Evolutionary conservation across 768 basidiomycete genomes (phyloP), one percentile per base, ranked within the genome.

Genomic region (Cyclocybe aegerita): DNA sequence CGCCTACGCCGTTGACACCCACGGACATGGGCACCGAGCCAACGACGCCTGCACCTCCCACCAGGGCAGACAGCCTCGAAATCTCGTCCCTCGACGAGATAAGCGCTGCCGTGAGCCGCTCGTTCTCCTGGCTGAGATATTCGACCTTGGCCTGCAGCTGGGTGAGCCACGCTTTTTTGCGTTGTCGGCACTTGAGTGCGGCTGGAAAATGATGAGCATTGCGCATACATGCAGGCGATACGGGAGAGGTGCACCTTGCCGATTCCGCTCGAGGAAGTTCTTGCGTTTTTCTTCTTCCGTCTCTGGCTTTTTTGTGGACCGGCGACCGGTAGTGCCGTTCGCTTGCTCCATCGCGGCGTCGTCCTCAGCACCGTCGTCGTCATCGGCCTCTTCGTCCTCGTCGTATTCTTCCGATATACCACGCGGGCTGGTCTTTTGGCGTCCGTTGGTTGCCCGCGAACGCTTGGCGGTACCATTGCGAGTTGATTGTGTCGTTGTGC

Each of bases 251-350:
- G 45, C 14, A 98, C 96, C 96, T 81, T 98, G 97, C 61, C 97
- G 80, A 65, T 99, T 99, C 54, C 97, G 79, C 69, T 98, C 97
- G 53, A 99, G 72, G 70, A 99, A 98, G 70, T 98, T 98, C 70
- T 82, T 85, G 37, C 97, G 79, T 70, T 99, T 99, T 65, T 98
- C 97, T 68, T 98, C 97, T 67, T 99, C 97, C 0, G 96, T 98
- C 76, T 97, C 93, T 16, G 88, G 90, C 63, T 88, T 93, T 69
- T 90, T 93, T 12, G 62, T 55, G 30, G 56, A 57, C 36, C 72
- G 57, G 31, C 63, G 57, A 12, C 57, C 59, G 23, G 58, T 52
- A 35, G 52, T 49, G 43, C 48, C 58, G 2, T 52, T 41, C 12
- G 56, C 49, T 15, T 56, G 48, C 9, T 64, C 64, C 9, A 47